These are phyloP conservation scores for Phlebopus sp. DNA, from an alignment of 1,284 basidiomycete genomes.

Conservation along the genomic window DNA sequence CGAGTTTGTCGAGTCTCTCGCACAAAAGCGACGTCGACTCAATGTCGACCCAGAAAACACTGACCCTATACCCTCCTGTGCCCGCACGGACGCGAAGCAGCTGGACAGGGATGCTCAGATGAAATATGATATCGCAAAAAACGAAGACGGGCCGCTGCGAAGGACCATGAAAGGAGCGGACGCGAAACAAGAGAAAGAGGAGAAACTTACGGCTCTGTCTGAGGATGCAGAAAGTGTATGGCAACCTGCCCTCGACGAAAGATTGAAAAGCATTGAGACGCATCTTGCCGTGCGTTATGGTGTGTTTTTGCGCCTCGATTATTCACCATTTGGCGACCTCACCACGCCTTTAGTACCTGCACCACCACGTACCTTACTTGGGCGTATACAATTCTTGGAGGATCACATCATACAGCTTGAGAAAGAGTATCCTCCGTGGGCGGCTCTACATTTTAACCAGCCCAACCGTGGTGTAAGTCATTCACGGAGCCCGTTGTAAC, in stretches of 20 bases:
- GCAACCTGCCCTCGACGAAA: constrained; percentile 60
- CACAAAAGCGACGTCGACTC: constrained; percentile 49
- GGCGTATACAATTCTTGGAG: constrained; percentile 66
- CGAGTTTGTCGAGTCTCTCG: constrained; percentile 63
- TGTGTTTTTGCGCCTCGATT: constrained; percentile 28
- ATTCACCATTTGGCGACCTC: constrained; percentile 1
- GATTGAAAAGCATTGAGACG: constrained; percentile 60
- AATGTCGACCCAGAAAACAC: constrained; percentile 27
- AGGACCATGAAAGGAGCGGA: constrained; percentile 44
- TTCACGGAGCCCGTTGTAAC: constrained; percentile 3
- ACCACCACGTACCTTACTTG: constrained; percentile 57
- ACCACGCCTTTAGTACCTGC: constrained; percentile 53
- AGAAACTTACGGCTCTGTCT: constrained; percentile 25
- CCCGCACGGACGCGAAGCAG: constrained; percentile 66
- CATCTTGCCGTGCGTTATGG: constrained; percentile 74
- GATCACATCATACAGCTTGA: constrained; percentile 72
- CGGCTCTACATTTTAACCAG: constrained; percentile 78
- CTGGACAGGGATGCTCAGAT: constrained; percentile 73
- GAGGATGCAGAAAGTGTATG: constrained; percentile 36
- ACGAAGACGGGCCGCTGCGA: constrained; percentile 70
- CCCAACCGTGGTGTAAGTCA: constrained; percentile 70
- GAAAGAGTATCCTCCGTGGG: constrained; percentile 79
- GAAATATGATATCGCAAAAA: constrained; percentile 79
- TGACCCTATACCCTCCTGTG: constrained; percentile 50
- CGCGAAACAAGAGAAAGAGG: constrained; percentile 20